Base-by-base conservation (phyloP, 306 rosid genomes). In the Prunus fruticosa region DNA sequence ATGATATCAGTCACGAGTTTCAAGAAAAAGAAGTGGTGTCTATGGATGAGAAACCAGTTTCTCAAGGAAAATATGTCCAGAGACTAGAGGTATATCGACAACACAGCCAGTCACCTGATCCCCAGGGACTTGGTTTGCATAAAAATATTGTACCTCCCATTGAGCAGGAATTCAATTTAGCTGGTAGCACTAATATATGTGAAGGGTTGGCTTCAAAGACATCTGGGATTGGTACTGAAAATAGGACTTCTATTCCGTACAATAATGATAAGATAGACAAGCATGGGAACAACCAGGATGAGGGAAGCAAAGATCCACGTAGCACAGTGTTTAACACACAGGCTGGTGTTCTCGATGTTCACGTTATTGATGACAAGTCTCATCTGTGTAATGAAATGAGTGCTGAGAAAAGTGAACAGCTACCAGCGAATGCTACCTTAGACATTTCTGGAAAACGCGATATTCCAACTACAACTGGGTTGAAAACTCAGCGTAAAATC, bases 271-370 rank as follows among this genome's bases (percentile, higher is more conserved):
- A 70, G 16, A 49, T 45, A 72, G 49, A 76, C 13, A 64, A 64
- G 27, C 25, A 25, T 58, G 45, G 58, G 53, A 75, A 51, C 5
- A n/a, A 82, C 70, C 53, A 27, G 56, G 57, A 83, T 74, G 63
- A n/a, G 18, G 74, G 69, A 38, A 53, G 52, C 50, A 67, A 28
- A 67, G 65, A 41, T 71, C 62, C 65, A 63, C 61, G 22, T 12
- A 38, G 57, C 13, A 52, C 64, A 68, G 46, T 56, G 68, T 25
- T 45, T 18, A 56, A 47, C 74, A 27, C 47, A 54, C 69, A 77
- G 64, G 51, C 83, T 54, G 10, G 13, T 62, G 79, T 79, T 80
- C 78, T 67, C 51, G 88, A 84, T 58, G 84, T 84, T 80, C 85
- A 82, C 67, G 84, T 79, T 25, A 66, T 84, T 70, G 86, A 70